Evolutionary conservation across 148 eudicot genomes (phyloP).

Genomic region (Diospyros lotus): DNA sequence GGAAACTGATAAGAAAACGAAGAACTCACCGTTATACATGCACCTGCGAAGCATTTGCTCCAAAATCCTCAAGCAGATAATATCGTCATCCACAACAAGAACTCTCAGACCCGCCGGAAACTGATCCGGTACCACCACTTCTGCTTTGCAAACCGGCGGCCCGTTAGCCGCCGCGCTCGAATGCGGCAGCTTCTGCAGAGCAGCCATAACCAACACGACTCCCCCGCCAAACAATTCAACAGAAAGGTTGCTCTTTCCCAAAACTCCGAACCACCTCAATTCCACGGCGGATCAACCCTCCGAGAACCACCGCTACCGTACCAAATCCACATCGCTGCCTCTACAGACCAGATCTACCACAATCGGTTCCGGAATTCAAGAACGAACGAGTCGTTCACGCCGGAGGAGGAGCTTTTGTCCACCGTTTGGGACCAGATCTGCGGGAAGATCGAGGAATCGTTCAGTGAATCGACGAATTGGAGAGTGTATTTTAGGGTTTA

Average conservation of each 20-base stretch:
- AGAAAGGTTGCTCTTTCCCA: too few relatives aligned
- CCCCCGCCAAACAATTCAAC: too few relatives aligned
- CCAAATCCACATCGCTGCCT: too few relatives aligned
- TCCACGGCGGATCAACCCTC: too few relatives aligned
- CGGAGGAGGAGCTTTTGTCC: background rate
- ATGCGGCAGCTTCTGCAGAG: slow-evolving; percentile 9
- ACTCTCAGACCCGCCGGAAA: slow-evolving; percentile 39
- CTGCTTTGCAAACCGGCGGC: background rate
- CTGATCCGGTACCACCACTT: slow-evolving; percentile 14
- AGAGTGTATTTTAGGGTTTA: too few relatives aligned
- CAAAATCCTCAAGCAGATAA: slow-evolving; percentile 29
- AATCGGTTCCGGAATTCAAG: background rate
- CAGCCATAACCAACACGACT: slow-evolving; percentile 7
- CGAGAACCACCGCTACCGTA: too few relatives aligned
- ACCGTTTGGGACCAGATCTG: slow-evolving; percentile 2
- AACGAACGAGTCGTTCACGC: background rate
- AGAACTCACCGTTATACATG: slow-evolving; percentile 26
- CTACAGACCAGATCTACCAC: background rate
- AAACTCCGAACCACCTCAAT: too few relatives aligned
- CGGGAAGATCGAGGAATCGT: too few relatives aligned
- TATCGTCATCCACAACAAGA: slow-evolving; percentile 40
- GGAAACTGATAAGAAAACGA: background rate
- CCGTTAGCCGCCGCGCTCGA: too few relatives aligned
- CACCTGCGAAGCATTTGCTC: slow-evolving; percentile 40
- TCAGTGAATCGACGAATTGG: too few relatives aligned